These are phyloP conservation scores for Glycyrrhiza uralensis DNA, from an alignment of 306 rosid genomes.

Conservation along the genomic window DNA sequence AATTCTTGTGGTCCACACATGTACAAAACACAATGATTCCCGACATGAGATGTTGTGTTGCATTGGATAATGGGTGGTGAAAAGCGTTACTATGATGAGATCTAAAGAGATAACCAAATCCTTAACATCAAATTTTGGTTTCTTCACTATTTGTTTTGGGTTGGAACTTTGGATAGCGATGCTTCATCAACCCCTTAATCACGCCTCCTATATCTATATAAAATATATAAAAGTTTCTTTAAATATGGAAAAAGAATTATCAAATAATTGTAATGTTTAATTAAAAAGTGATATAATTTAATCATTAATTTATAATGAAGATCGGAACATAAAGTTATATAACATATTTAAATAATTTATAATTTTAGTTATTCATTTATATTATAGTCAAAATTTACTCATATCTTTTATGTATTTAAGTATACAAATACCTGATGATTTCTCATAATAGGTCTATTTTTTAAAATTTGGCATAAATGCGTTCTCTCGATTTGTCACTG, in stretches of 20 bases:
- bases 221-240: not conserved
- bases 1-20: slow-evolving; percentile 45
- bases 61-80: slow-evolving; percentile 25
- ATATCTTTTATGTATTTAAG: too few relatives aligned
- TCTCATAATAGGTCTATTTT: too few relatives aligned
- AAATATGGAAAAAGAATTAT: not conserved
- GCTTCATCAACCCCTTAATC: slow-evolving; percentile 47
- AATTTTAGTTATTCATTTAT: too few relatives aligned
- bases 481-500: too few relatives aligned
- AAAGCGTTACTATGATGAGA: not conserved
- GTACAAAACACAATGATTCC: slow-evolving; percentile 21
- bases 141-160: slow-evolving; percentile 14
- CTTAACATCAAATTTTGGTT: slow-evolving; percentile 5
- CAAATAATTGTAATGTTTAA: not conserved
- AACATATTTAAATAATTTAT: too few relatives aligned
- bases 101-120: slow-evolving; percentile 6
- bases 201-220: not conserved
- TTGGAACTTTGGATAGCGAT: slow-evolving; percentile 37
- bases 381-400: too few relatives aligned
- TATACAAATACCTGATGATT: too few relatives aligned
- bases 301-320: not conserved
- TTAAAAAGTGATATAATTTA: not conserved
- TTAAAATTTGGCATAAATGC: too few relatives aligned
- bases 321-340: too few relatives aligned
- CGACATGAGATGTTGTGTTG: slow-evolving; percentile 7